phyloP scores from a whole-genome alignment of 2,329 filamentous ascomycete species.

The Exophiala sideris region DNA sequence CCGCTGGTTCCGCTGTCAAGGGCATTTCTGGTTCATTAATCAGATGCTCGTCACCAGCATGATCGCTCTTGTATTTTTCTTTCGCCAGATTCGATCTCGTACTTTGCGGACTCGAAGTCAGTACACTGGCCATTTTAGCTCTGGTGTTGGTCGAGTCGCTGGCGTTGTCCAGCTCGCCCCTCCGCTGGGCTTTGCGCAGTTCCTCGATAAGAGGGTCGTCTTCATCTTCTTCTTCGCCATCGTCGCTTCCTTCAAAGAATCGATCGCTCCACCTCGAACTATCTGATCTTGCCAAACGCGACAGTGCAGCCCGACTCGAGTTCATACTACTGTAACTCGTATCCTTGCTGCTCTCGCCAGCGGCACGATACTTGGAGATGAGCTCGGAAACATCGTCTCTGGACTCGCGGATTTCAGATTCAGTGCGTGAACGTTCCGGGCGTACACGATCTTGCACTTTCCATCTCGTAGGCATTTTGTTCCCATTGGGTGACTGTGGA shows the following conservation, averaged over 20 bases:
- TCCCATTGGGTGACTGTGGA: constrained; percentile 8
- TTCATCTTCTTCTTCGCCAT: constrained; percentile 39
- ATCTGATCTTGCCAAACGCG: constrained; percentile 40
- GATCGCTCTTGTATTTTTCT: background rate
- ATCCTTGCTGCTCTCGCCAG: constrained; percentile 15
- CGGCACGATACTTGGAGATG: constrained; percentile 22
- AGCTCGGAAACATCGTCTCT: constrained; percentile 35
- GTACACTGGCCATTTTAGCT: constrained; percentile 13
- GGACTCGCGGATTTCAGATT: constrained; percentile 28
- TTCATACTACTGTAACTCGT: constrained; percentile 23
- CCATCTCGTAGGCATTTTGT: constrained; percentile 15
- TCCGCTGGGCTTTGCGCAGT: constrained; percentile 18
- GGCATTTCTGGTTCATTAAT: constrained; percentile 4
- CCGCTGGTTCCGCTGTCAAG: constrained; percentile 17
- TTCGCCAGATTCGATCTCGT: constrained; percentile 11
- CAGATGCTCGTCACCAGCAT: background rate
- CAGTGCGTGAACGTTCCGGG: constrained; percentile 15
- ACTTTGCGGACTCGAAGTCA: constrained; percentile 16
- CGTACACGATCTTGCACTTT: background rate
- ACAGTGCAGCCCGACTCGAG: constrained; percentile 23
- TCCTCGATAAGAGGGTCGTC: constrained; percentile 22
- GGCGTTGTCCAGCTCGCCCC: constrained; percentile 13
- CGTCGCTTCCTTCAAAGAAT: constrained; percentile 58
- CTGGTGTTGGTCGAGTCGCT: background rate
- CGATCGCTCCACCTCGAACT: constrained; percentile 65